These are phyloP conservation scores for Volutella citrinella DNA, from an alignment of 2,329 filamentous ascomycete species.

Conservation along the genomic window DNA sequence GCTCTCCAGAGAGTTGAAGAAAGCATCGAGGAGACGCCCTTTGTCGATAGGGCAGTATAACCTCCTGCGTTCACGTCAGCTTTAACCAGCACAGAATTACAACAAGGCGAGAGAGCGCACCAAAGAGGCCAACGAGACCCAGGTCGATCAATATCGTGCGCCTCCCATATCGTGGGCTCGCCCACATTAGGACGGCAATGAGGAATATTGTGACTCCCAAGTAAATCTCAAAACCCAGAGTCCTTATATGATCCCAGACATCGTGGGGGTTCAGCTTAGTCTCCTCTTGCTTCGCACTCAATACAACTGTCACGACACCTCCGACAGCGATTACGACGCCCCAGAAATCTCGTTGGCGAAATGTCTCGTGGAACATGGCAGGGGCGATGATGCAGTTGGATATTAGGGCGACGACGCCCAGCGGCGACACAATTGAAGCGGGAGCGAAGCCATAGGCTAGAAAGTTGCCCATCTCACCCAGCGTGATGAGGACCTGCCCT, in stretches of 20 bases:
- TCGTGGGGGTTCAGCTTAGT: constrained; percentile 87
- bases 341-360: constrained; percentile 79
- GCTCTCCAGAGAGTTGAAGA: constrained; percentile 87
- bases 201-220: constrained; percentile 70
- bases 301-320: constrained; percentile 87
- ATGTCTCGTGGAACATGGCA: constrained; percentile 86
- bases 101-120: constrained; percentile 48
- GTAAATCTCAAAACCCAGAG: constrained; percentile 88
- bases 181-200: constrained; percentile 76
- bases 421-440: constrained; percentile 91
- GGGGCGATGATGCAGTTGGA: constrained; percentile 97
- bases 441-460: constrained; percentile 96
- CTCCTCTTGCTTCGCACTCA: constrained; percentile 86
- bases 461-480: constrained; percentile 95
- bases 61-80: constrained; percentile 56
- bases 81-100: constrained; percentile 2
- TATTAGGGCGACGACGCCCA: constrained; percentile 94
- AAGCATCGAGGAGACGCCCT: constrained; percentile 91
- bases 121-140: constrained; percentile 89
- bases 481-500: constrained; percentile 86
- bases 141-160: constrained; percentile 88
- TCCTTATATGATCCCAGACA: constrained; percentile 85
- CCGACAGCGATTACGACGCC: constrained; percentile 84
- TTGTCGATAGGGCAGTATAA: constrained; percentile 95
- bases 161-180: constrained; percentile 79